Conservation (phyloP, 202 grass and related monocot genomes). For the Sporobolus alterniflorus region DNA sequence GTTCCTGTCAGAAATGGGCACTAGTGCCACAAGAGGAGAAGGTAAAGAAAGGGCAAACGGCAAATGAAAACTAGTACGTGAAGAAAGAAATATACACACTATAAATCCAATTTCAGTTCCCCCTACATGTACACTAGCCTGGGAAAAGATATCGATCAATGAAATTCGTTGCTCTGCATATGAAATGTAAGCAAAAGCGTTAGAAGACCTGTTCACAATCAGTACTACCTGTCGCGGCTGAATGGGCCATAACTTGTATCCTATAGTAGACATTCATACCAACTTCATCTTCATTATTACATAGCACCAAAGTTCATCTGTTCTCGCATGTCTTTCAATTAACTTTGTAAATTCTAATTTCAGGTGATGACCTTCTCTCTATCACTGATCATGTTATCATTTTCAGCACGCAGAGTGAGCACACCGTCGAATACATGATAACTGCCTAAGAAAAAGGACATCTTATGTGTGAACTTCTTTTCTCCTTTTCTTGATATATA, state of each 20-base stretch:
- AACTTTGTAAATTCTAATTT: slow-evolving; percentile 1
- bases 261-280: neutral
- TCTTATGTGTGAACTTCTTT: neutral
- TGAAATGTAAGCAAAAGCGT: neutral
- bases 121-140: neutral
- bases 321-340: neutral
- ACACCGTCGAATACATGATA: neutral
- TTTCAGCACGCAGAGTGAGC: slow-evolving; percentile 44
- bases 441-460: neutral
- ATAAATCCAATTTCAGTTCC: neutral
- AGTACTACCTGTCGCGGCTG: neutral
- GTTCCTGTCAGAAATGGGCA: neutral
- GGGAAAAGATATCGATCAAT: neutral
- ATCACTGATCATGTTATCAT: slow-evolving; percentile 45
- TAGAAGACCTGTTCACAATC: neutral
- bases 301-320: neutral
- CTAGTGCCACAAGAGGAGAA: neutral
- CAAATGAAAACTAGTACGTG: neutral
- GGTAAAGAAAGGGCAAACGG: no score
- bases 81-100: no score
- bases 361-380: slow-evolving; percentile 51
- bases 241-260: neutral
- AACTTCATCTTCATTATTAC: neutral
- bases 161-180: neutral
- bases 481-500: neutral